Evolutionary conservation across 2,329 filamentous ascomycete species (phyloP).

Genomic region (Ophiocordyceps camponoti-floridani): DNA sequence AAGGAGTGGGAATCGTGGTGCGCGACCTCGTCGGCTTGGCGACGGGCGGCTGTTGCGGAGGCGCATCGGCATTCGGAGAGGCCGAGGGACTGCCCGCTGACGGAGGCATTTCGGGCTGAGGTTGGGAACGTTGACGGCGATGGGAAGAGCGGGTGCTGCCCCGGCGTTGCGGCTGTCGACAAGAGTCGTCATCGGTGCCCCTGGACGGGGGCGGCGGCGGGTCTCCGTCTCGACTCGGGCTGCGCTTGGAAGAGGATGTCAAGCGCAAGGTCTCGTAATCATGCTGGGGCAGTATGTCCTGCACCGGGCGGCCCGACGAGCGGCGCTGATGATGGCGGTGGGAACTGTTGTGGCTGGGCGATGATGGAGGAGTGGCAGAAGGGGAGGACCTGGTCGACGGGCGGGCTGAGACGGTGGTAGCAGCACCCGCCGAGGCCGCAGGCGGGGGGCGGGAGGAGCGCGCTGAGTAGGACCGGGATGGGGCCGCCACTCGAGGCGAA

Average conservation of each 20-base stretch:
- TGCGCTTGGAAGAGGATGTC: slow-evolving; percentile 41
- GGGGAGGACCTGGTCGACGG: slow-evolving; percentile 5
- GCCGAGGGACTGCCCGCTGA: slow-evolving; percentile 31
- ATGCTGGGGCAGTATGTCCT: slow-evolving; percentile 34
- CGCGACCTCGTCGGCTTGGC: slow-evolving; percentile 37
- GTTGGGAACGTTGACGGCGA: slow-evolving; percentile 12
- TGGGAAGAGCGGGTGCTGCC: slow-evolving; percentile 30
- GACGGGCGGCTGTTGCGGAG: slow-evolving; percentile 15
- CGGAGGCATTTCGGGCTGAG: slow-evolving; percentile 28
- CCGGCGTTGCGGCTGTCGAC: slow-evolving; percentile 23
- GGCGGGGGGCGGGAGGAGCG: slow-evolving; percentile 13
- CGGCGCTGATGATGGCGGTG: slow-evolving; percentile 15
- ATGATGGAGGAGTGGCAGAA: slow-evolving; percentile 1
- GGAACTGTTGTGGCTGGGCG: slow-evolving; percentile 6
- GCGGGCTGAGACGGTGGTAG: slow-evolving; percentile 3
- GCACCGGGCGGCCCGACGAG: slow-evolving; percentile 22
- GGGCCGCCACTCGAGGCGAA: slow-evolving; percentile 10
- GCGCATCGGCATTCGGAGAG: slow-evolving; percentile 19
- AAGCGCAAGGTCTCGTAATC: slow-evolving; percentile 60
- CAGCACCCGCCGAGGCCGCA: slow-evolving; percentile 6
- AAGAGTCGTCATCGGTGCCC: slow-evolving; percentile 37
- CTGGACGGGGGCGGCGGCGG: slow-evolving; percentile 22
- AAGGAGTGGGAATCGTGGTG: slow-evolving; percentile 77
- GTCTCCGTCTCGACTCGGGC: slow-evolving; percentile 26
- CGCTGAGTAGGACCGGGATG: slow-evolving; percentile 17